Conservation (phyloP, 352 stramenopile species). For the Phytophthora aleatoria region DNA sequence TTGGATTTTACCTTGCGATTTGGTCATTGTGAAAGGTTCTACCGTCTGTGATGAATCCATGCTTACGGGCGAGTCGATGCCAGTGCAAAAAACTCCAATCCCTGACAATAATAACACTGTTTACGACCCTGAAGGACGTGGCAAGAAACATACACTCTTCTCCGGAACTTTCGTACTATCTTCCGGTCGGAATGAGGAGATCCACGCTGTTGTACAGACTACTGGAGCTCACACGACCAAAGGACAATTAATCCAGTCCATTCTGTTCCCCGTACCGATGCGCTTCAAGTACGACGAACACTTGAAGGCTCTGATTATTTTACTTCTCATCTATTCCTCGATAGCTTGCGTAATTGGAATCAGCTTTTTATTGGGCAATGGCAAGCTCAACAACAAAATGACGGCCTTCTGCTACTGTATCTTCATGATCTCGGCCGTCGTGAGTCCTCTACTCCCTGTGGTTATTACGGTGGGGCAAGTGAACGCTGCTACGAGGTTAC, state of each 20-base stretch:
- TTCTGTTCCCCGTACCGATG: slow-evolving; percentile 77
- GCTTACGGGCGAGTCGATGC: slow-evolving; percentile 71
- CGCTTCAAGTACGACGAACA: slow-evolving; percentile 90
- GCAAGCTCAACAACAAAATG: slow-evolving; percentile 58
- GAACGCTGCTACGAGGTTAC: slow-evolving; percentile 66
- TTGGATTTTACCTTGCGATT: slow-evolving; percentile 57
- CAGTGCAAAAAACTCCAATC: slow-evolving; percentile 71
- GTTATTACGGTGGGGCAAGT: slow-evolving; percentile 79
- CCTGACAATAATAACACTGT: slow-evolving; percentile 35
- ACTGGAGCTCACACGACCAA: slow-evolving; percentile 77
- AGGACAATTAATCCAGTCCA: slow-evolving; percentile 76
- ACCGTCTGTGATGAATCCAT: slow-evolving; percentile 58
- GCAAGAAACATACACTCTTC: slow-evolving; percentile 78
- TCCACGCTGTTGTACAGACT: slow-evolving; percentile 62
- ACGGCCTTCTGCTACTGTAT: slow-evolving; percentile 61
- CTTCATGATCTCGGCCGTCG: slow-evolving; percentile 58
- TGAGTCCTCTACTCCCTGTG: slow-evolving; percentile 80
- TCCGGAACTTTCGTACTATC: slow-evolving; percentile 67
- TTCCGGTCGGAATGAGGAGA: slow-evolving; percentile 47
- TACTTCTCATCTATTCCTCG: slow-evolving; percentile 65
- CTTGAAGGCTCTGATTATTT: slow-evolving; percentile 62
- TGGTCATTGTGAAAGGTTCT: slow-evolving; percentile 57
- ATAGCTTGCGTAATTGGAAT: slow-evolving; percentile 56
- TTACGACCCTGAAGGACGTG: slow-evolving; percentile 45
- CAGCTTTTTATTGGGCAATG: slow-evolving; percentile 50